Evolutionary conservation across 306 rosid genomes (phyloP).

Genomic region (Mimosa pudica): DNA sequence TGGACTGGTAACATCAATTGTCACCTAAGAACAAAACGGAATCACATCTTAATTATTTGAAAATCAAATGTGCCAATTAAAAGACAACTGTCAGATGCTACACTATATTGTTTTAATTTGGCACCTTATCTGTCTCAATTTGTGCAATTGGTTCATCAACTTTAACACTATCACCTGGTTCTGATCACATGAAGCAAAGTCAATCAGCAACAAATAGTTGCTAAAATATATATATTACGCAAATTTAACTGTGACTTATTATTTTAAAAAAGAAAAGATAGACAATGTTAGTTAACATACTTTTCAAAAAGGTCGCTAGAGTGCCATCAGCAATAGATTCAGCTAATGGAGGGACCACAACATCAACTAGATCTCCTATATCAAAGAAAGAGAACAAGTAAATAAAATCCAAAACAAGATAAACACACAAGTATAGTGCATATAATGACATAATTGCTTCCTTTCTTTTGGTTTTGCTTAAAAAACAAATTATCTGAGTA

Average conservation of each 20-base stretch:
- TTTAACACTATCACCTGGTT: constrained; percentile 59
- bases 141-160: constrained; percentile 64
- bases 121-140: constrained; percentile 69
- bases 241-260: neutral
- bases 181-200: constrained; percentile 34
- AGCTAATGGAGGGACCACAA: constrained; percentile 68
- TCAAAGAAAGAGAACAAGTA: neutral
- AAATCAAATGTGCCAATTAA: neutral
- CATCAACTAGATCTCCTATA: constrained; percentile 56
- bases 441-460: neutral
- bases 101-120: neutral
- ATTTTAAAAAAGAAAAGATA: neutral
- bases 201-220: neutral
- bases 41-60: neutral
- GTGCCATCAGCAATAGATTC: constrained; percentile 68
- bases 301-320: constrained; percentile 57
- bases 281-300: constrained; percentile 39
- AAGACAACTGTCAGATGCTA: neutral
- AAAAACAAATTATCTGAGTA: neutral
- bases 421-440: neutral
- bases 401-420: neutral
- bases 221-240: neutral
- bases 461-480: neutral
- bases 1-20: constrained; percentile 68
- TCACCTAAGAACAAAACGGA: constrained; percentile 42